Conservation (phyloP, 2,329 filamentous ascomycete species). For the Ustulina deusta region DNA sequence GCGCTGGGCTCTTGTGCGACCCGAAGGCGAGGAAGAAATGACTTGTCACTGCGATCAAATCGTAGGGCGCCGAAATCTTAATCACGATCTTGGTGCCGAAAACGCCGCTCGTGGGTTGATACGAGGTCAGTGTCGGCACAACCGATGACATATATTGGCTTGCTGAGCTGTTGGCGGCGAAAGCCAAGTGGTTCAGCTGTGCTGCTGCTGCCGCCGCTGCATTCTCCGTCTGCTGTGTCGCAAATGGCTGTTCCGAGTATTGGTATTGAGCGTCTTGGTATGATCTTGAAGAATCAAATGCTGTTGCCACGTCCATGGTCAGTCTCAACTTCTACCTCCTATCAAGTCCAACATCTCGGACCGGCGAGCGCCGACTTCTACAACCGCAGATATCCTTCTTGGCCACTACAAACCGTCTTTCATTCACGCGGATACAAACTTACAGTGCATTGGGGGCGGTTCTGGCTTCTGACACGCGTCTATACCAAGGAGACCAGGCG, state of each 20-base stretch:
- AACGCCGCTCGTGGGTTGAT: conserved; percentile 74
- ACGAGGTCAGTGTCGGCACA: conserved; percentile 74
- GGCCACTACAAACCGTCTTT: not conserved
- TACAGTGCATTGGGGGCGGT: conserved; percentile 83
- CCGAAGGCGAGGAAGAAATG: conserved; percentile 80
- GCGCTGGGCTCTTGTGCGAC: conserved; percentile 76
- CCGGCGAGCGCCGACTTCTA: not conserved
- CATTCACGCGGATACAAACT: conserved; percentile 57
- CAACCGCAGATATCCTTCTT: not conserved
- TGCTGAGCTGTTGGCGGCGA: conserved; percentile 71
- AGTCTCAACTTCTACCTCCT: conserved; percentile 37
- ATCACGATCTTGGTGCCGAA: conserved; percentile 78
- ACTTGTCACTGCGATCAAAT: conserved; percentile 71
- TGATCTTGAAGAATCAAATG: conserved; percentile 70
- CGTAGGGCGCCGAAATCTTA: conserved; percentile 79
- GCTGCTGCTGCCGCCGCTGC: conserved; percentile 59
- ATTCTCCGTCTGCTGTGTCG: conserved; percentile 63
- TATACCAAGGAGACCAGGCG: conserved; percentile 76
- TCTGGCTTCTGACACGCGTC: conserved; percentile 83
- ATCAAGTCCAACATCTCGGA: not conserved
- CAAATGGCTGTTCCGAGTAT: conserved; percentile 62
- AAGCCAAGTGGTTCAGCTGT: conserved; percentile 68
- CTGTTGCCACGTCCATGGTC: conserved; percentile 50
- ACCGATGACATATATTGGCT: conserved; percentile 75
- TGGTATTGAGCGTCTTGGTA: conserved; percentile 70